Evolutionary conservation across 345 rosid species (phyloP).

Genomic region (Trapa bicornis): DNA sequence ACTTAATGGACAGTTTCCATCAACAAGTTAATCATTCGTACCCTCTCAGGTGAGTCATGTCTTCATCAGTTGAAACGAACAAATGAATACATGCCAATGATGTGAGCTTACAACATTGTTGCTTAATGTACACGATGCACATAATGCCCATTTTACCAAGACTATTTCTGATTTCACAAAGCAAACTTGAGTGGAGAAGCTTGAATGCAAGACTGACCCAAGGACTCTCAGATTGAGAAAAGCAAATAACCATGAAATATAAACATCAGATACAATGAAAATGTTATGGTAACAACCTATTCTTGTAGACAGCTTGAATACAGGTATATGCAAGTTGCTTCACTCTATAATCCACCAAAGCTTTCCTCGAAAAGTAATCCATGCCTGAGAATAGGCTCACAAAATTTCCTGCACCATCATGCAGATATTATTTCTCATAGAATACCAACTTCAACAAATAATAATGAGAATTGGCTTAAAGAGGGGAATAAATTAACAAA

Average conservation of each 20-base stretch:
- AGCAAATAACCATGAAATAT: neutral
- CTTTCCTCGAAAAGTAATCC: conserved; percentile 31
- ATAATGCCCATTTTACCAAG: neutral
- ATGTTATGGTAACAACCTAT: conserved; percentile 37
- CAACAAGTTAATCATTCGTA: neutral
- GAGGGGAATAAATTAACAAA: neutral
- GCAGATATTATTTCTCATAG: conserved; percentile 6
- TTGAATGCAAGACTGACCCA: neutral
- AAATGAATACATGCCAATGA: neutral
- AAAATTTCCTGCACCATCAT: conserved; percentile 48
- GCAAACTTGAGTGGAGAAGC: neutral
- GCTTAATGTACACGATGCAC: neutral
- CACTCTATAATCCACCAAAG: conserved; percentile 70
- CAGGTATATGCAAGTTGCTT: conserved; percentile 52
- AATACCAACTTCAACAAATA: too few relatives aligned
- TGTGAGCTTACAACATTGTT: neutral
- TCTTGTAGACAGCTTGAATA: conserved; percentile 62
- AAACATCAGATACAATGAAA: neutral
- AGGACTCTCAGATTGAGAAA: neutral
- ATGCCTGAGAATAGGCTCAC: conserved; percentile 51
- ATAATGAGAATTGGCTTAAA: too few relatives aligned
- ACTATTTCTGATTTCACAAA: neutral
- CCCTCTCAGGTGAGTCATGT: too few relatives aligned
- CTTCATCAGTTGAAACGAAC: neutral
- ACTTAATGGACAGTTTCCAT: neutral